Evolutionary conservation across 2,329 filamentous ascomycete genomes (phyloP), one percentile per base, ranked within the genome.

Genomic region (Chaetomiaceae sp.): DNA sequence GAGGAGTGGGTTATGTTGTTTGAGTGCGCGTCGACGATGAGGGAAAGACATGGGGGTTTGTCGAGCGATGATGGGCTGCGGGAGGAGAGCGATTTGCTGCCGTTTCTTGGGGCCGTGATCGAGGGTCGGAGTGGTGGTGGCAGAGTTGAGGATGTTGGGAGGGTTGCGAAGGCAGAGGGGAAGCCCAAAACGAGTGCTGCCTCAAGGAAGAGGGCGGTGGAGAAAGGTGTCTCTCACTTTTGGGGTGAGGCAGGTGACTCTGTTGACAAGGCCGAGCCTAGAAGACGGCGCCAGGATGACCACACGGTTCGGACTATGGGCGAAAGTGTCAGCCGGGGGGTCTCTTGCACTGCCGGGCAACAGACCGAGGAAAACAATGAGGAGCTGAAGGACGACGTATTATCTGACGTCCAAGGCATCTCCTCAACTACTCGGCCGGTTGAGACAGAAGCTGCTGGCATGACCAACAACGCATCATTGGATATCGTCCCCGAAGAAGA

Each of bases 1-100:
- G 68, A 70, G 40, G 62, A 68, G 38, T 69, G 65, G 62, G 55
- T 65, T 13, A 62, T 68, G 55, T 58, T 66, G 35, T 48, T 70
- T 17, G 57, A 55, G 14, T 66, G 66, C 41, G 68, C 68, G 3
- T 44, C 33, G 16, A 38, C 63, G 2, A 50, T 69, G 57, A 60
- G 47, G 41, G 53, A 63, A 10, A 58, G 39, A 55, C 54, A 16
- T 25, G 30, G 13, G 27, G n/a, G 6, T 12, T 27, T 17, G 25
- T 45, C 7, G 8, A 17, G 16, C 4, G 12, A 4, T 5, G 17
- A 5, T 6, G 17, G 25, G 39, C 31, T 19, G n/a, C n/a, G n/a
- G n/a, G n/a, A n/a, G n/a, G 44, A 53, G 39, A 40, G 17, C 39
- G 50, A 51, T n/a, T 19, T 60, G 34, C 13, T 57, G 19, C 54